Evolutionary conservation across 768 basidiomycete species (phyloP).

Genomic region (Amyloporia xantha): DNA sequence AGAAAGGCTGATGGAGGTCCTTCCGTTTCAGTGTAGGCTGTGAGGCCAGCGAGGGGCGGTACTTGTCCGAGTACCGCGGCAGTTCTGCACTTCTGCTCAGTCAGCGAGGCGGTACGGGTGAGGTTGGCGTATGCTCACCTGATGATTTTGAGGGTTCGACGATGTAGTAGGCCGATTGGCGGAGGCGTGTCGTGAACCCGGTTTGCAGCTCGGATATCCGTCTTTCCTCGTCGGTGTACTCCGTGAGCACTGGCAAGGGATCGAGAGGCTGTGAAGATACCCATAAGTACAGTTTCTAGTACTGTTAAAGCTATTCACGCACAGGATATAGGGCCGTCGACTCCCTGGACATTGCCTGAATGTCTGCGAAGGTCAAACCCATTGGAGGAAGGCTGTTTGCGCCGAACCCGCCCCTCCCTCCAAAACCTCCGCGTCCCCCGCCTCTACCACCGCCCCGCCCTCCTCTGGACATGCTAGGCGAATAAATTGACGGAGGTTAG

Average conservation of each 20-base stretch:
- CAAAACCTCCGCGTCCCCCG: conserved; percentile 58
- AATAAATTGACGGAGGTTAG: neutral
- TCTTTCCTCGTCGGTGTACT: conserved; percentile 59
- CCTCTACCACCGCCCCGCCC: conserved; percentile 40
- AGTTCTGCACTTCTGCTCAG: conserved; percentile 41
- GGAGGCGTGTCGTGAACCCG: conserved; percentile 57
- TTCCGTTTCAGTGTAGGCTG: conserved; percentile 65
- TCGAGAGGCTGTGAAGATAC: conserved; percentile 58
- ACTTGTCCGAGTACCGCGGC: conserved; percentile 80
- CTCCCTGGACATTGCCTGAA: conserved; percentile 71
- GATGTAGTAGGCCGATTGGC: conserved; percentile 68
- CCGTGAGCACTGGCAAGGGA: conserved; percentile 59
- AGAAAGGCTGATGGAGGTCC: conserved; percentile 70
- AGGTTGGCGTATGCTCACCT: conserved; percentile 28
- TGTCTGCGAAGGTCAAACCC: conserved; percentile 76
- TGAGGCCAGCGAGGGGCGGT: conserved; percentile 51
- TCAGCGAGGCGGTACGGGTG: neutral
- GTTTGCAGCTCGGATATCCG: conserved; percentile 60
- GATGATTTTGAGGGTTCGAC: conserved; percentile 63
- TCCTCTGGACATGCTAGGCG: conserved; percentile 40
- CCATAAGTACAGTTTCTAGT: neutral
- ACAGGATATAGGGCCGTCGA: conserved; percentile 78
- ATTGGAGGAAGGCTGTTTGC: conserved; percentile 49
- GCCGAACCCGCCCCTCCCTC: conserved; percentile 39
- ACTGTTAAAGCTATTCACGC: conserved; percentile 24